phyloP scores from a whole-genome alignment of 176 grass and related monocot species.

The Cenchrus purpureus region DNA sequence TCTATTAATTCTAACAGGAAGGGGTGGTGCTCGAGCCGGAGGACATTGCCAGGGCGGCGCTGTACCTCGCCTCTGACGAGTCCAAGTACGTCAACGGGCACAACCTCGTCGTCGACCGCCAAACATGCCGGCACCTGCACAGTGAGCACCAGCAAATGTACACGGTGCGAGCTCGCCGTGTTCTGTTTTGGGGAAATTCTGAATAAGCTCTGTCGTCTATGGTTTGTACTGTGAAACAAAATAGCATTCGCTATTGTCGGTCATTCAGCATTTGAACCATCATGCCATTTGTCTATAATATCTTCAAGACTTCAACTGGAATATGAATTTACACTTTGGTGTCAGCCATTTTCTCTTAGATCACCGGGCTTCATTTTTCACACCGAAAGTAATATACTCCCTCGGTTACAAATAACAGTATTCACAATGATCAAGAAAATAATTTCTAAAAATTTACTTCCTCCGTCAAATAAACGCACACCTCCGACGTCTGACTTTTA shows the following conservation, averaged over 20 bases:
- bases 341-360: background rate
- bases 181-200: background rate
- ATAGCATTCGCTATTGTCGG: too few species aligned
- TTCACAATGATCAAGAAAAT: too few species aligned
- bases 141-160: too few species aligned
- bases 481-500: too few species aligned
- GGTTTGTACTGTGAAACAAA: background rate
- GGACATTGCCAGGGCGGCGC: constrained; percentile 17
- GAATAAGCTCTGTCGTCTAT: background rate
- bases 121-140: background rate
- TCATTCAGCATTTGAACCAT: background rate
- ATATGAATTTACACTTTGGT: background rate
- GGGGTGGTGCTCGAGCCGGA: background rate
- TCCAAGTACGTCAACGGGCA: constrained; percentile 69
- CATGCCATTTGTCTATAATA: background rate
- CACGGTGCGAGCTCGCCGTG: too few species aligned
- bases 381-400: too few species aligned
- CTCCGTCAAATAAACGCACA: too few species aligned
- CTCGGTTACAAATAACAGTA: too few species aligned
- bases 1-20: background rate
- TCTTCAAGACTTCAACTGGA: background rate
- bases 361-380: too few species aligned
- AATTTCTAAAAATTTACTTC: too few species aligned
- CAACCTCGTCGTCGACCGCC: constrained; percentile 65
- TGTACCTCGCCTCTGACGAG: constrained; percentile 73